Evolutionary conservation across 352 stramenopile species (phyloP), one percentile per base, ranked within the genome.

Genomic region (Phytophthora brassicae): DNA sequence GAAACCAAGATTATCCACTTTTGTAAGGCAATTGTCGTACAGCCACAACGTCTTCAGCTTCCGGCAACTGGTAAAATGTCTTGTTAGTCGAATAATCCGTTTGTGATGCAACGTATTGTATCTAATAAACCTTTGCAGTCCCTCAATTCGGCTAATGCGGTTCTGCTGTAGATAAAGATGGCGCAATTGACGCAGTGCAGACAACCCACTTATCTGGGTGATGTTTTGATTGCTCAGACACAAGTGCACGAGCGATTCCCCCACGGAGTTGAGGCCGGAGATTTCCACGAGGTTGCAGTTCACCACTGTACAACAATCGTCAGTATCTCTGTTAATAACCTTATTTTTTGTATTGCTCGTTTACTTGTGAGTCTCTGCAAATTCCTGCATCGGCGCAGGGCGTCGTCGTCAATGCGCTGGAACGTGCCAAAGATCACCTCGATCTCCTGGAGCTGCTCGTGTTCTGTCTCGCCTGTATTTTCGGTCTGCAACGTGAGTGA

Each of bases 151-250:
- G 38, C 74, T 56, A 36, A 97, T 94, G 16, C 41, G 60, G 61
- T 96, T 96, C 39, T 92, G 77, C 35, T 96, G 86, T 12, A 96
- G 68, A 60, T 86, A 93, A 2, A 96, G 56, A 55, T 79, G 64
- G 5, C 83, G 72, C 19, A 96, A 64, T 29, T 89, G 71, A 12
- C 79, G 76, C 19, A 96, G 68, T 23, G 70, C 51, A 20, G 64
- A 55, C 17, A 96, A 71, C 0, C 70, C 68, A 38, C 74, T 74
- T 17, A 96, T 87, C 5, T 48, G 46, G 20, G 61, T 68, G 39
- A 95, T 70, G 33, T 68, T 47, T 56, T 97, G 88, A 58, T 90
- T 79, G 43, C 69, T 81, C 24, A 96, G 75, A 53, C 79, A 92
- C 42, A 97, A 74, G 38, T 90, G 74, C 39, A 92, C 65, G 7